Percentiles rank a stretch among this genome's conserved stretches.
Evolutionary conservation across 2,329 filamentous ascomycete genomes (phyloP).

Genomic region (Colletotrichum tropicale): DNA sequence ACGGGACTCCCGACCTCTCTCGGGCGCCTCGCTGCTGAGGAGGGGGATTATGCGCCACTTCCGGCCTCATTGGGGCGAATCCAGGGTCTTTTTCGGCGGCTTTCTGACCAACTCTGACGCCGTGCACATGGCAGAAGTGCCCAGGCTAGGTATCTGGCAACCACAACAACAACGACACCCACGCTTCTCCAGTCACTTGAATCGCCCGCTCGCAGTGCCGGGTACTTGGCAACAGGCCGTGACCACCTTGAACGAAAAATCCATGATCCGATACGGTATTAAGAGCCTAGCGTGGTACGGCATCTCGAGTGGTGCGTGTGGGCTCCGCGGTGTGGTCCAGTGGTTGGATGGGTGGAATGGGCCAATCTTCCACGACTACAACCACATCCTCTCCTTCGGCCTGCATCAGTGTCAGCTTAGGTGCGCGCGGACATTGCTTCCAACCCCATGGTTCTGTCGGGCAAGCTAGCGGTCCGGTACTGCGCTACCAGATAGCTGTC

Average conservation of each 20-base stretch:
- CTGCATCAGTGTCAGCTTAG: neutral
- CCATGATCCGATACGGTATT: neutral
- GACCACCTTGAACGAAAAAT: neutral
- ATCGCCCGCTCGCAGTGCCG: neutral
- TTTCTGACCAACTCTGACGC: constrained; percentile 7
- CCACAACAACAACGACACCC: neutral
- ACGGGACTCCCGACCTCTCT: neutral
- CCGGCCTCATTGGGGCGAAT: constrained; percentile 15
- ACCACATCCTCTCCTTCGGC: neutral
- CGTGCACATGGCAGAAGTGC: constrained; percentile 2
- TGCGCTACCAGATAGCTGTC: neutral
- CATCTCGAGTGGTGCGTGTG: neutral
- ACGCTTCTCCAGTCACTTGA: neutral
- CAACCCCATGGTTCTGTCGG: constrained; percentile 5
- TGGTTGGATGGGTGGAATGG: neutral
- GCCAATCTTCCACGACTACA: neutral
- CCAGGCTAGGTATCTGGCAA: neutral
- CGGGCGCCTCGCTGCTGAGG: neutral
- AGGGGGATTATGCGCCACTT: neutral
- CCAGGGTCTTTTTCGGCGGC: constrained; percentile 15
- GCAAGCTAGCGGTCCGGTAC: neutral
- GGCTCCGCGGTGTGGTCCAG: neutral
- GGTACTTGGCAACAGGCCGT: neutral
- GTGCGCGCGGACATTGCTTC: neutral
- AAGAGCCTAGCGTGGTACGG: neutral